These are phyloP conservation scores for Pulveroboletus sp. DNA, from an alignment of 1,284 basidiomycete genomes.

Conservation along the genomic window DNA sequence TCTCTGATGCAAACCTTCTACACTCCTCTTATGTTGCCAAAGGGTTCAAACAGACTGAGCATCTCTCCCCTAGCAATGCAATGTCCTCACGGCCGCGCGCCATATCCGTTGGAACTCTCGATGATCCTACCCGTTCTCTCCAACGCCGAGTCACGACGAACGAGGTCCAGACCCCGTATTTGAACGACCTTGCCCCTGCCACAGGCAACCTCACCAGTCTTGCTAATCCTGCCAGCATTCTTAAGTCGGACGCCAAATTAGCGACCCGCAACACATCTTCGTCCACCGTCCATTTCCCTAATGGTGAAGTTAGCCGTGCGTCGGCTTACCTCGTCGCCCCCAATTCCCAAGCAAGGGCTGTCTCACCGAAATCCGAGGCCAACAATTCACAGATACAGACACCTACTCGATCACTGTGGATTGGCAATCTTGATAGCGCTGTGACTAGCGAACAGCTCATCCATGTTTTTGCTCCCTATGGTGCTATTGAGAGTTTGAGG, in stretches of 20 bases:
- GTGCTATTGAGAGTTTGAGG: slow-evolving; percentile 92
- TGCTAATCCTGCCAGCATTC: slow-evolving; percentile 52
- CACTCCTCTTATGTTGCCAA: slow-evolving; percentile 64
- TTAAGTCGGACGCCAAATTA: slow-evolving; percentile 57
- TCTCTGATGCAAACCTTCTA: slow-evolving; percentile 49
- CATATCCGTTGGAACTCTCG: slow-evolving; percentile 89
- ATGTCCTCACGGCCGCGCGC: slow-evolving; percentile 73
- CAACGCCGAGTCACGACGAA: slow-evolving; percentile 64
- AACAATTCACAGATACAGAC: slow-evolving; percentile 77
- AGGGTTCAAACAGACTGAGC: slow-evolving; percentile 72
- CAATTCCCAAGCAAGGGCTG: slow-evolving; percentile 61
- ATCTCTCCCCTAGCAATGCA: slow-evolving; percentile 50
- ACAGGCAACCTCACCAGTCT: slow-evolving; percentile 45
- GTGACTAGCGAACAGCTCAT: slow-evolving; percentile 94
- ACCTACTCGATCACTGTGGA: slow-evolving; percentile 95
- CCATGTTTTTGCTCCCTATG: slow-evolving; percentile 93
- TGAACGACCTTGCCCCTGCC: slow-evolving; percentile 50
- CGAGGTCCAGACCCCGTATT: slow-evolving; percentile 57
- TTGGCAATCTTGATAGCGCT: slow-evolving; percentile 92
- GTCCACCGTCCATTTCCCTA: slow-evolving; percentile 71
- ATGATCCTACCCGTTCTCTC: slow-evolving; percentile 66
- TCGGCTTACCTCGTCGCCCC: slow-evolving; percentile 71
- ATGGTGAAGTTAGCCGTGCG: slow-evolving; percentile 58
- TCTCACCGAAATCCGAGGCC: slow-evolving; percentile 77
- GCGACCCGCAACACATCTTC: slow-evolving; percentile 50